Percentiles rank a stretch among this genome's conserved stretches.
Evolutionary conservation across 1,284 basidiomycete species (phyloP).

Genomic region (Agaricales sp.): DNA sequence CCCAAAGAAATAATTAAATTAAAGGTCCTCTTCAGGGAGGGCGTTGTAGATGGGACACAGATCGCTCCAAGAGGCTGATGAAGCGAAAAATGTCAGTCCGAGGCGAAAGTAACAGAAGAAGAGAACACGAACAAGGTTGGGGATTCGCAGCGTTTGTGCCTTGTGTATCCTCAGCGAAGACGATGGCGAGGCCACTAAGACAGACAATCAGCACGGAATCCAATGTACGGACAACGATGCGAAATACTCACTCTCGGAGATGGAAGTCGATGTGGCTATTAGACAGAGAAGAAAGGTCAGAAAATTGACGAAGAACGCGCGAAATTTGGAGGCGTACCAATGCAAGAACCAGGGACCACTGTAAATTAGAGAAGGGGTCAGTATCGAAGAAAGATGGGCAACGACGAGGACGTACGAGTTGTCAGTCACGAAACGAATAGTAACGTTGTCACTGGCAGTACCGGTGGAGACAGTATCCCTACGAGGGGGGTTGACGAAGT

Average conservation of each 20-base stretch:
- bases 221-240: no score
- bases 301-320: background rate
- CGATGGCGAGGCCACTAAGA: slow-evolving; percentile 24
- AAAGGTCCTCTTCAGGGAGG: background rate
- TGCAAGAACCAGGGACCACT: background rate
- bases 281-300: background rate
- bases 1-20: background rate
- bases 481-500: background rate
- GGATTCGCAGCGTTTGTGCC: slow-evolving; percentile 1
- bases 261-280: slow-evolving; percentile 7
- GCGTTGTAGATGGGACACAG: slow-evolving; percentile 1
- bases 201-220: background rate
- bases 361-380: background rate
- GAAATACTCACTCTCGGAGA: slow-evolving; percentile 9
- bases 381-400: background rate
- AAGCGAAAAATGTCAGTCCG: background rate
- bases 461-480: background rate
- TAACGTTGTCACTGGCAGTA: background rate
- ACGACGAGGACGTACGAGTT: background rate
- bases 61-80: background rate
- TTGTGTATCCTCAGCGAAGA: slow-evolving; percentile 23
- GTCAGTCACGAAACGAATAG: background rate
- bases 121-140: background rate
- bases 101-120: no score
- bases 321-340: background rate